These are phyloP conservation scores for Metarhizium robertsii DNA, from an alignment of 2,329 filamentous ascomycete genomes.

Conservation along the genomic window DNA sequence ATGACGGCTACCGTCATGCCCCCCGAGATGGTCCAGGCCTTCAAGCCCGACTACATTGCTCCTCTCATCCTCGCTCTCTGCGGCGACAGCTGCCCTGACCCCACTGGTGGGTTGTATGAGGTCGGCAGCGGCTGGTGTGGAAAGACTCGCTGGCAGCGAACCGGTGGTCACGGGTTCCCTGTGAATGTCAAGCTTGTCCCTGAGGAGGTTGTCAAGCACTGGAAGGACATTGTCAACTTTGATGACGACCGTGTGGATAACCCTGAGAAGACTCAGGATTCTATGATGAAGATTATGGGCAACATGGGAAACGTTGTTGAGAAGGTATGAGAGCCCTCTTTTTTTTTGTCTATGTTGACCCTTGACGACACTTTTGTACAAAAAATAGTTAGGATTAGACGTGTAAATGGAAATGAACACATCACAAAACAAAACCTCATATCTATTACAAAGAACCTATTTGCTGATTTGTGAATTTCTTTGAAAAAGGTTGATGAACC, in stretches of 20 bases:
- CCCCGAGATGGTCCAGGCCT: constrained; percentile 94
- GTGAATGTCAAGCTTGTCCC: constrained; percentile 74
- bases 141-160: constrained; percentile 89
- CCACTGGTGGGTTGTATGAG: constrained; percentile 85
- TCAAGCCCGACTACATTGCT: constrained; percentile 98
- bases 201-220: constrained; percentile 69
- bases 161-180: constrained; percentile 84
- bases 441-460: neutral
- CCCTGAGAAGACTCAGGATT: constrained; percentile 69
- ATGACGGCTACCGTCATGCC: constrained; percentile 94
- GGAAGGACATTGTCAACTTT: constrained; percentile 75
- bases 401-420: constrained; percentile 2
- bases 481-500: constrained; percentile 8
- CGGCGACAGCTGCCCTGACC: constrained; percentile 77
- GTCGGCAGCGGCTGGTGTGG: constrained; percentile 91
- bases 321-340: constrained; percentile 44
- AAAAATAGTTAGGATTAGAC: constrained; percentile 11
- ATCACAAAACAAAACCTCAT: neutral
- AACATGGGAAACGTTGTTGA: constrained; percentile 74
- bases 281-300: constrained; percentile 64
- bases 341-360: constrained; percentile 1
- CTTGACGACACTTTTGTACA: constrained; percentile 8
- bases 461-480: constrained; percentile 16
- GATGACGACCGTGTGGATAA: constrained; percentile 81
- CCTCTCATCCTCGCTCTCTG: constrained; percentile 78